Percentiles rank a stretch among this genome's conserved stretches.
Conservation (phyloP, 768 basidiomycete genomes). For the Suillus sp. region DNA sequence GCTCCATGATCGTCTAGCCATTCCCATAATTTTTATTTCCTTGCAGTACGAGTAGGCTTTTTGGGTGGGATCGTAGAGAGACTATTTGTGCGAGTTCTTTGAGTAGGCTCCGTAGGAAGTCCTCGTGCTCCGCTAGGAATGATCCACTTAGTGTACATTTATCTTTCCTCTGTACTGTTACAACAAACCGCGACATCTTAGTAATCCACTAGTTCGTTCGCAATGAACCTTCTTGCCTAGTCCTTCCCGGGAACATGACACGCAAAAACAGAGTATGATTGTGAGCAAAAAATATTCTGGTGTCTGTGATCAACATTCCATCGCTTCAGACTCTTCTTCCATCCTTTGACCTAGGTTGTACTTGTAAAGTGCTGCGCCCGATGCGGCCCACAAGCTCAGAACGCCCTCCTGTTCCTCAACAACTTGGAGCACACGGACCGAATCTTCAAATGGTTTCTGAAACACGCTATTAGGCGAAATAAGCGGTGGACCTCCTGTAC, state of each 20-base stretch:
- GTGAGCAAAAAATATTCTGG: neutral
- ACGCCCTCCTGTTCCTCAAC: slow-evolving; percentile 40
- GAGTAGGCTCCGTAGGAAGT: neutral
- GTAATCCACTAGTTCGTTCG: neutral
- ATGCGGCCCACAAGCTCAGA: slow-evolving; percentile 55
- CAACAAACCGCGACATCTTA: neutral
- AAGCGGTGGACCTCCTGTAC: slow-evolving; percentile 44
- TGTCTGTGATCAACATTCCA: neutral
- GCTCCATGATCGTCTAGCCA: neutral
- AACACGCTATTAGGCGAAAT: slow-evolving; percentile 24
- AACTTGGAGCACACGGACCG: slow-evolving; percentile 53
- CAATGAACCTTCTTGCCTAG: neutral
- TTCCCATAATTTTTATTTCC: neutral
- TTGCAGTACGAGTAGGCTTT: neutral
- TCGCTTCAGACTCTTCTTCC: neutral
- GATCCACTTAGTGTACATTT: neutral
- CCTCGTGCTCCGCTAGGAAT: neutral
- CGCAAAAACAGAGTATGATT: neutral
- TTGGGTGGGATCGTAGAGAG: neutral
- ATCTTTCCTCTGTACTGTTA: neutral
- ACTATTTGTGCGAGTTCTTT: neutral
- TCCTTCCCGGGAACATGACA: neutral
- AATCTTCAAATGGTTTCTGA: slow-evolving; percentile 37
- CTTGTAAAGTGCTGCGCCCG: slow-evolving; percentile 45
- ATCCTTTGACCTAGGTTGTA: slow-evolving; percentile 50